These are phyloP conservation scores for Papiliotrema flavescens DNA, from an alignment of 1,284 basidiomycete genomes.

Conservation along the genomic window DNA sequence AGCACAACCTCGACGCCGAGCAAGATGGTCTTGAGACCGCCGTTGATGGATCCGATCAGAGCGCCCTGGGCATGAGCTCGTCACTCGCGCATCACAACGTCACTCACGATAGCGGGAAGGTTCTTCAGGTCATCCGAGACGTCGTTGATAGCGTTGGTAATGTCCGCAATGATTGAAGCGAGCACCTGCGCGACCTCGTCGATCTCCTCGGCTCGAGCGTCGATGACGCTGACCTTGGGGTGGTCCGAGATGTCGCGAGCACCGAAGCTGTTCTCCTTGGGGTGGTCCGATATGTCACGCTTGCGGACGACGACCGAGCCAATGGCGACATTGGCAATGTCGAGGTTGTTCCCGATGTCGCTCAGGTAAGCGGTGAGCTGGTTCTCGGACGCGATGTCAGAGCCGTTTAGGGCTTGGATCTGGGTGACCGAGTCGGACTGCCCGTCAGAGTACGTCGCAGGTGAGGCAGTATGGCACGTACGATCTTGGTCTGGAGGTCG, in stretches of 20 bases:
- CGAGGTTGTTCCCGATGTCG: too few species aligned
- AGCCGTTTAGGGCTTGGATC: too few species aligned
- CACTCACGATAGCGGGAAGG: slow-evolving; percentile 18
- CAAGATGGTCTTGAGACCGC: background rate
- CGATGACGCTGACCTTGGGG: background rate
- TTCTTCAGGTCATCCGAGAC: slow-evolving; percentile 13
- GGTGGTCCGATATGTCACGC: too few species aligned
- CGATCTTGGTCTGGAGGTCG: too few species aligned
- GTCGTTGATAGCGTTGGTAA: slow-evolving; percentile 15
- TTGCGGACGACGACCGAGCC: too few species aligned
- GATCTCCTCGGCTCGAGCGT: slow-evolving; percentile 9
- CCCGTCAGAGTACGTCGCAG: too few species aligned
- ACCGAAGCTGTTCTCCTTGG: background rate
- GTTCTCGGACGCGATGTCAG: too few species aligned
- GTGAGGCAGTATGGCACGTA: too few species aligned
- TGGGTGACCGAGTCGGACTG: too few species aligned
- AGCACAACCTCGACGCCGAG: slow-evolving; percentile 1
- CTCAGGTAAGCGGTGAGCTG: too few species aligned
- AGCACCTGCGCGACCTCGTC: slow-evolving; percentile 12
- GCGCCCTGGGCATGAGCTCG: background rate
- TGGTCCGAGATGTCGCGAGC: background rate
- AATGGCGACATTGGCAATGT: too few species aligned
- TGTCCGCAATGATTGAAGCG: slow-evolving; percentile 15
- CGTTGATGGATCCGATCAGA: background rate
- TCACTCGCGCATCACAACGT: background rate